Percentiles rank a stretch among this genome's conserved stretches.
phyloP scores from a whole-genome alignment of 306 rosid species.

The Vicia sativa region DNA sequence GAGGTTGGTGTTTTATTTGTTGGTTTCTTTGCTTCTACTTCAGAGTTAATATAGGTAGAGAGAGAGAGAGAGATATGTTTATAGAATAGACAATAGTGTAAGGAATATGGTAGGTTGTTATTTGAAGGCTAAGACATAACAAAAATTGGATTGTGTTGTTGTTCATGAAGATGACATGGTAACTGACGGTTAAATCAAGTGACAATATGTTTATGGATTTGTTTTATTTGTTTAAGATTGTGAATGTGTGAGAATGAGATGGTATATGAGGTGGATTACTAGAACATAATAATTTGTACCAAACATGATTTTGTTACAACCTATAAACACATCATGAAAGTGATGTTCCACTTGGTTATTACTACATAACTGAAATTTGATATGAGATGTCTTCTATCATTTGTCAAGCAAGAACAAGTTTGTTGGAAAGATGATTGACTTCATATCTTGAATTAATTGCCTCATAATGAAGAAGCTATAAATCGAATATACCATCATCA shows the following conservation, averaged over 20 bases:
- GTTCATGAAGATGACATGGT: constrained; percentile 38
- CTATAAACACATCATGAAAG: not conserved
- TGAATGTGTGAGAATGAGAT: not conserved
- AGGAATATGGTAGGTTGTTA: constrained; percentile 34
- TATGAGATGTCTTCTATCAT: not conserved
- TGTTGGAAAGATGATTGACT: not conserved
- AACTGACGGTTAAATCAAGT: constrained; percentile 32
- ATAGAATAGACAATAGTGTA: constrained; percentile 26
- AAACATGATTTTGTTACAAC: constrained; percentile 14
- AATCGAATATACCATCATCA: not conserved
- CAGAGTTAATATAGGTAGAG: constrained; percentile 47
- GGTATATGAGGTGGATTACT: not conserved
- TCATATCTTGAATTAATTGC: not conserved
- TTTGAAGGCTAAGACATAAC: constrained; percentile 55
- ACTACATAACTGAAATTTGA: constrained; percentile 1
- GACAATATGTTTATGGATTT: not conserved
- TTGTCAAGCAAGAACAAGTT: not conserved
- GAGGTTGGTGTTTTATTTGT: constrained; percentile 42
- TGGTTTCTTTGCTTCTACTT: constrained; percentile 77
- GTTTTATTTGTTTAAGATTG: not conserved
- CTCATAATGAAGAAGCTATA: not conserved
- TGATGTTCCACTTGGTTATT: not conserved
- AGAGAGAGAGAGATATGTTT: not conserved
- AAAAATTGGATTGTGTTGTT: constrained; percentile 28
- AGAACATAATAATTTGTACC: not conserved